Evolutionary conservation across 1,284 basidiomycete species (phyloP), one percentile per base, ranked within the genome.

Genomic region (Xanthoconium separans): DNA sequence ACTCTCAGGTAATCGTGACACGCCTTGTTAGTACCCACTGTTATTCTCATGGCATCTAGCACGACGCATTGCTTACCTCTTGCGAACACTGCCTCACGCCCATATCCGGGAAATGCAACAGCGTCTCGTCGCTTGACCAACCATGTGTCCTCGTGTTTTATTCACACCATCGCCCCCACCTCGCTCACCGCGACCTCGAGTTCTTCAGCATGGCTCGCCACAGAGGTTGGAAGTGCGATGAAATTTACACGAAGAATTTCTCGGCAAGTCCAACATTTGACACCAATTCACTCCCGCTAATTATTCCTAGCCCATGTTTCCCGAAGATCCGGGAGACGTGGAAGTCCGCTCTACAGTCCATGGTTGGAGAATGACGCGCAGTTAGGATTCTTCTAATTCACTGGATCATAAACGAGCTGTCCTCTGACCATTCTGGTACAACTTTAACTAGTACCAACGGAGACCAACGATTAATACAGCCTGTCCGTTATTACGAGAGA

Each of bases 151-250:
- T 98, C 2, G 92, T 96, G 3, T 98, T 98, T 73, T 96, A 92
- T 70, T 91, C 89, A 0, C 95, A 98, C 60, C 96, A 98, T 65
- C 79, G 92, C 0, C 95, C 93, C 0, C 88, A 87, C 62, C 83
- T 95, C 16, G 91, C 91, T 0, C 79, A 91, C 53, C 84, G 87
- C 22, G 93, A 98, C 67, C 83, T 95, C 76, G 80, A 81, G 6
- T 98, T 98, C 72, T 93, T 98, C 65, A 64, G 68, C 1, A 80
- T 85, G 62, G 92, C 93, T 0, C 65, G 74, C 42, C 70, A 75
- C 27, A 71, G 74, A 16, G 91, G 91, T 0, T 98, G 95, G 94
- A 66, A 58, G 3, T 92, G 89, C 58, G 79, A 88, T 60, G 77
- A 91, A 65, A 80, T 97, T 13, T 71, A 91, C 5, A 84, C 82